Evolutionary conservation across 768 basidiomycete species (phyloP).

Genomic region (Sarcodon sp.): DNA sequence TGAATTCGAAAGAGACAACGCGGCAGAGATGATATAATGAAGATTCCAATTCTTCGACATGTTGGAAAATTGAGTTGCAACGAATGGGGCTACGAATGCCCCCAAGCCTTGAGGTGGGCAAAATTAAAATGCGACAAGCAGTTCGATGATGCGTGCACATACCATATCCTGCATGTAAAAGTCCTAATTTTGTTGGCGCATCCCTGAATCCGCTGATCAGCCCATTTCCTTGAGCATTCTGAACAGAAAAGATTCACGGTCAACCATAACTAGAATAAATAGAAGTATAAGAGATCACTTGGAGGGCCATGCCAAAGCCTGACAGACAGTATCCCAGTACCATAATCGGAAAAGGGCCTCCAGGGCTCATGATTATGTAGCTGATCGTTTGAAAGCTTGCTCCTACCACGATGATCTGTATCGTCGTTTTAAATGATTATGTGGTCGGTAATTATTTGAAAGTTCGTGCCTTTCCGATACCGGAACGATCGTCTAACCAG

Average conservation of each 20-base stretch:
- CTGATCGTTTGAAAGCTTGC: conserved; percentile 7
- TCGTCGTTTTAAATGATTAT: background rate
- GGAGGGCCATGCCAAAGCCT: conserved; percentile 11
- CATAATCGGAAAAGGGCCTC: conserved; percentile 14
- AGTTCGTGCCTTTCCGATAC: conserved; percentile 3
- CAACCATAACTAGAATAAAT: background rate
- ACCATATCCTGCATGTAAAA: background rate
- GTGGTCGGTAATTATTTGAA: background rate
- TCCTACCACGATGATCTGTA: conserved; percentile 2
- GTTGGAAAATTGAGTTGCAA: conserved; percentile 37
- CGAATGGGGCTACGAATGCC: conserved; percentile 37
- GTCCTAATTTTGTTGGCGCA: background rate
- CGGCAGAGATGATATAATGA: conserved; percentile 28
- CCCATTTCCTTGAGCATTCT: background rate
- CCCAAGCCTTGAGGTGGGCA: conserved; percentile 22
- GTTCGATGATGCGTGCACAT: background rate
- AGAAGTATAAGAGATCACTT: conserved; percentile 1
- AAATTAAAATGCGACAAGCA: background rate
- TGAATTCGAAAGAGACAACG: conserved; percentile 10
- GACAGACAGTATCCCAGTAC: conserved; percentile 7
- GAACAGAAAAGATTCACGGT: background rate
- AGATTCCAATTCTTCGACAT: conserved; percentile 22
- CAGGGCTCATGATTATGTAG: conserved; percentile 10
- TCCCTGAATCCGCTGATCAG: background rate
- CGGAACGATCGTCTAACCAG: background rate